Evolutionary conservation across 1,284 basidiomycete genomes (phyloP).

Genomic region (Cryptococcus sp.): DNA sequence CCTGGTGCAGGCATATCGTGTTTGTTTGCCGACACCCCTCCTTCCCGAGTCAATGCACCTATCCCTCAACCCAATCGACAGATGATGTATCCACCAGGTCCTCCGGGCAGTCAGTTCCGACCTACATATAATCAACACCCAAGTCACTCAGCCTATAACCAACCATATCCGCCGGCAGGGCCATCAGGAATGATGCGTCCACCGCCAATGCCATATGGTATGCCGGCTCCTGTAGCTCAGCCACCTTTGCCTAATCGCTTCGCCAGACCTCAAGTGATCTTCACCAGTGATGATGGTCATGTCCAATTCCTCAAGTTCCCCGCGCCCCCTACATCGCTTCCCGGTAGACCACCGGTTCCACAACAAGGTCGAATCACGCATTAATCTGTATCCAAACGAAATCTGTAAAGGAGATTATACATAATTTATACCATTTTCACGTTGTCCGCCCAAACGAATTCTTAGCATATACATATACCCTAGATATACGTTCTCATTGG

Average conservation of each 20-base stretch:
- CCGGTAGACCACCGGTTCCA: too few relatives aligned
- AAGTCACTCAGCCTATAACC: background rate
- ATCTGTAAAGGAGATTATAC: too few relatives aligned
- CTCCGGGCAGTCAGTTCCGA: background rate
- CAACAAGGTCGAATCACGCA: too few relatives aligned
- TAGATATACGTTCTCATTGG: too few relatives aligned
- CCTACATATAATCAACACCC: background rate
- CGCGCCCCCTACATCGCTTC: too few relatives aligned
- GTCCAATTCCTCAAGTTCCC: conserved; percentile 47
- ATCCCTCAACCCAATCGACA: conserved; percentile 24
- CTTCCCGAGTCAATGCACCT: conserved; percentile 55
- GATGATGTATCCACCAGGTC: conserved; percentile 26
- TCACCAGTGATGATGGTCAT: conserved; percentile 44
- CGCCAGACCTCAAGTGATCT: conserved; percentile 44
- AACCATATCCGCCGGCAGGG: conserved; percentile 2
- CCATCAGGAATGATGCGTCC: conserved; percentile 11
- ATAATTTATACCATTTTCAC: too few relatives aligned
- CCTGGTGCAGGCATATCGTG: conserved; percentile 84
- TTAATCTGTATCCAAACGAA: too few relatives aligned
- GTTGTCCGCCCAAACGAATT: too few relatives aligned
- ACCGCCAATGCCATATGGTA: conserved; percentile 10
- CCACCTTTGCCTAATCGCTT: conserved; percentile 18
- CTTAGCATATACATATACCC: too few relatives aligned
- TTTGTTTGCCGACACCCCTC: conserved; percentile 89
- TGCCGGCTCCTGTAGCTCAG: conserved; percentile 9